Evolutionary conservation across 208 protist species (phyloP), one percentile per base, ranked within the genome.

Genomic region (Crithidia acanthocephali): DNA sequence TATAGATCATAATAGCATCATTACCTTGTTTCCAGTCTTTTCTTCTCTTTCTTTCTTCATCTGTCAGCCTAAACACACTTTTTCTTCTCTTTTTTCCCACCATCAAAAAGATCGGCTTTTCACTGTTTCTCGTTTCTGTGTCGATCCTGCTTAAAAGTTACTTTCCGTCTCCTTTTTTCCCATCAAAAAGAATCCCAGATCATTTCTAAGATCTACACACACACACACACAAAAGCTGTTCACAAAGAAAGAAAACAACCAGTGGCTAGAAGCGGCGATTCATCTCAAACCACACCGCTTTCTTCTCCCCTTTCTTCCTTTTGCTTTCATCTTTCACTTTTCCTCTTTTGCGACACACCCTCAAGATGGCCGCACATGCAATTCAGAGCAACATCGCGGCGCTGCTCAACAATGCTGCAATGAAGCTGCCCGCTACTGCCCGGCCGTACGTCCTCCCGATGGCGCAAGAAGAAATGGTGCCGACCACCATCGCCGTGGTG

Each of bases 401-500:
- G 6, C 50, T 63, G 57, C 66, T 72, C 3, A 42, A 72, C 22
- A 72, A 63, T 15, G 65, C 65, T n/a, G 72, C 72, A 18, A 44
- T 64, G 64, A 68, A 62, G 65, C 40, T 78, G 45, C 72, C 72
- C 2, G 30, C 52, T 4, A 50, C 63, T 1, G 44, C 71, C 13
- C 73, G 79, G 63, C 68, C 72, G 18, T 75, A 75, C 42, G 63
- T 61, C 18, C 18, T 70, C 18, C 23, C 47, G 64, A 66, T 74
- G 32, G 23, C 42, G 23, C 48, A 20, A 11, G 59, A 73, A 58
- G 68, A 80, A 25, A 61, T 66, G 45, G 28, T 60, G 1, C 28
- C 63, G 55, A 73, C 63, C 10, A 60, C 71, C n/a, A 6, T 77
- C 22, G 37, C 74, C 27, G 55, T 69, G 18, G 42, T 59, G 20